Evolutionary conservation across 306 rosid genomes (phyloP).

Genomic region (Geum urbanum): DNA sequence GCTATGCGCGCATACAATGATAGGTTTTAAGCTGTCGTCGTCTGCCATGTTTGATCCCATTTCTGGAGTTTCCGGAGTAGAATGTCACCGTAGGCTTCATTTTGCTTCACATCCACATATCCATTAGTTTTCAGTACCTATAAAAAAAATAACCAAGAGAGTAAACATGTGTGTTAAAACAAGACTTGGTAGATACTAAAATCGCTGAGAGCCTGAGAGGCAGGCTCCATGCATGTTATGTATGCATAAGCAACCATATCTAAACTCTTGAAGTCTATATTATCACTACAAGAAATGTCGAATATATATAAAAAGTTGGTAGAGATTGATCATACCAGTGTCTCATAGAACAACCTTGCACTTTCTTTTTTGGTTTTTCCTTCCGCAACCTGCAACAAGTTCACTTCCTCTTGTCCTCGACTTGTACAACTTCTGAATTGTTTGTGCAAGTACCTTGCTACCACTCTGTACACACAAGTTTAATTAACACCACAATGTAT

Average conservation of each 20-base stretch:
- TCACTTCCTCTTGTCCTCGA: constrained; percentile 36
- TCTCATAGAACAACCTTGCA: constrained; percentile 72
- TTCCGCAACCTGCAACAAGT: constrained; percentile 39
- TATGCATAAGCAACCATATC: background rate
- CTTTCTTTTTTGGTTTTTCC: constrained; percentile 53
- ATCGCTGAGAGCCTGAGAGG: background rate
- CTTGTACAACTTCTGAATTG: constrained; percentile 32
- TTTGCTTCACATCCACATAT: constrained; percentile 62
- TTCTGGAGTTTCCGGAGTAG: constrained; percentile 38
- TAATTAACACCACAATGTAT: constrained; percentile 1
- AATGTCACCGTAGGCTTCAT: constrained; percentile 54
- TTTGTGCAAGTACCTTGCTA: constrained; percentile 45
- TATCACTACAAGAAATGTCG: background rate
- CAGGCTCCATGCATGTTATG: background rate
- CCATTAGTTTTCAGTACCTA: constrained; percentile 68
- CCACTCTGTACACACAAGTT: constrained; percentile 47
- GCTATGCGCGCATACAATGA: constrained; percentile 5
- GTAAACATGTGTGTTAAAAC: background rate
- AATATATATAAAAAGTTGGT: background rate
- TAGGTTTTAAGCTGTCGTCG: constrained; percentile 5
- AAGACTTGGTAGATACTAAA: background rate
- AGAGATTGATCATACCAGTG: constrained; percentile 55
- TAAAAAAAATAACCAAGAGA: constrained; percentile 20
- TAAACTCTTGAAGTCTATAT: background rate
- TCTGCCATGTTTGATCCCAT: constrained; percentile 42